These are phyloP conservation scores for Posidonia oceanica DNA, from an alignment of 116 monocot genomes.

Conservation along the genomic window DNA sequence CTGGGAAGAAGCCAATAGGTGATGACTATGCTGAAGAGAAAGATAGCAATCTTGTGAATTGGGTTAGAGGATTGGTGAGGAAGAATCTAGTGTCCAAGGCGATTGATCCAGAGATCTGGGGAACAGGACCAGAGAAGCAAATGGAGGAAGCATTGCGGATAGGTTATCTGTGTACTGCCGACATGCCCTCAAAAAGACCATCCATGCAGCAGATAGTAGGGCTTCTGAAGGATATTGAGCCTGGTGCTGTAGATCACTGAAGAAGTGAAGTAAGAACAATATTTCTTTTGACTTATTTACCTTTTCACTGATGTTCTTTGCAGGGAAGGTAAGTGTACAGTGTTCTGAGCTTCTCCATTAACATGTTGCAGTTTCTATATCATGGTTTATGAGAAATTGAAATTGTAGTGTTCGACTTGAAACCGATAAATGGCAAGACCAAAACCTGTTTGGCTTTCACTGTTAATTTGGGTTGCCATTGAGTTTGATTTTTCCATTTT, in stretches of 20 bases:
- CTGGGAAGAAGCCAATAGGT: constrained; percentile 58
- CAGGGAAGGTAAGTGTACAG: constrained; percentile 3
- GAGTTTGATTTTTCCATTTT: too few species aligned
- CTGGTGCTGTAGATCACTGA: constrained; percentile 22
- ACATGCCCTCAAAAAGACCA: constrained; percentile 71
- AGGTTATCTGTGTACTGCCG: constrained; percentile 87
- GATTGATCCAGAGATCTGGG: constrained; percentile 64
- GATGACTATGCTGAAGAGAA: constrained; percentile 40
- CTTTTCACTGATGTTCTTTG: neutral
- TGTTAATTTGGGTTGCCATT: too few species aligned
- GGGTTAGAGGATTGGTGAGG: constrained; percentile 67
- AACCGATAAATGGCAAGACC: neutral
- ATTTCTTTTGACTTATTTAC: neutral
- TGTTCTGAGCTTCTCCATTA: neutral
- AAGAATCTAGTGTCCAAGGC: constrained; percentile 22
- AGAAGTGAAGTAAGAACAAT: neutral
- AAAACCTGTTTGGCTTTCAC: too few species aligned
- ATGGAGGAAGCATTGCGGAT: constrained; percentile 80
- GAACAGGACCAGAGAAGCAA: constrained; percentile 47
- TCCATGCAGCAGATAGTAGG: constrained; percentile 95
- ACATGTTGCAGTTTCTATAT: neutral
- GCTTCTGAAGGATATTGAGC: constrained; percentile 85
- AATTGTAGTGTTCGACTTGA: neutral
- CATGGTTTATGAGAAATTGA: neutral
- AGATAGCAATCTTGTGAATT: constrained; percentile 39